Evolutionary conservation across 179 eudicot species (phyloP), one percentile per base, ranked within the genome.

Genomic region (Spergularia azorica): DNA sequence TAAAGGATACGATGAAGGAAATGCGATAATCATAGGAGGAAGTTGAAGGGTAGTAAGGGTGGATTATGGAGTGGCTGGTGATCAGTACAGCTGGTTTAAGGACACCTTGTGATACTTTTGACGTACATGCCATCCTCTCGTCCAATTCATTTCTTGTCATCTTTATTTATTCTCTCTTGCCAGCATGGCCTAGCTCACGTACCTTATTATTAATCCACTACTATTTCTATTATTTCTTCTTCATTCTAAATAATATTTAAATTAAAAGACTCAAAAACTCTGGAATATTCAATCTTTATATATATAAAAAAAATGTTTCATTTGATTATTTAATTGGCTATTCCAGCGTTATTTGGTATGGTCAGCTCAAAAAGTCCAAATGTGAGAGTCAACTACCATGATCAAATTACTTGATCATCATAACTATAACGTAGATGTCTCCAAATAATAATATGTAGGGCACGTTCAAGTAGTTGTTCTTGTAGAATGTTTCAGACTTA

Each of bases 21-120:
- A 55, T 55, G 63, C 21, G 63, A 62, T 41, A 72, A 78, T 65
- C 18, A 11, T 70, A 69, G 66, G 63, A 71, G 71, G 71, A 66
- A 75, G 76, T 75, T 75, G 79, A 68, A 76, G 46, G 67, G 51
- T 73, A 63, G 71, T 75, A 70, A 63, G 71, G 75, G 67, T 63
- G 43, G 65, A 69, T 54, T 17, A 61, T 58, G 32, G 50, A 6
- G 50, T 46, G 50, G 50, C 39, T 66, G 76, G 65, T 80, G 79
- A 67, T 17, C 61, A 55, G 63, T 71, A 75, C 79, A 75, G 83
- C 83, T 80, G 83, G 78, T 70, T 43, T 46, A 63, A 52, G 74
- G 82, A 79, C 82, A 79, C 75, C 82, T 71, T 79, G 82, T 69
- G 76, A 69, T 68, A 79, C 58, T 71, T 76, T 63, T 66, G 52